Evolutionary conservation across 1,284 basidiomycete species (phyloP).

Genomic region (Trametes polyzona): DNA sequence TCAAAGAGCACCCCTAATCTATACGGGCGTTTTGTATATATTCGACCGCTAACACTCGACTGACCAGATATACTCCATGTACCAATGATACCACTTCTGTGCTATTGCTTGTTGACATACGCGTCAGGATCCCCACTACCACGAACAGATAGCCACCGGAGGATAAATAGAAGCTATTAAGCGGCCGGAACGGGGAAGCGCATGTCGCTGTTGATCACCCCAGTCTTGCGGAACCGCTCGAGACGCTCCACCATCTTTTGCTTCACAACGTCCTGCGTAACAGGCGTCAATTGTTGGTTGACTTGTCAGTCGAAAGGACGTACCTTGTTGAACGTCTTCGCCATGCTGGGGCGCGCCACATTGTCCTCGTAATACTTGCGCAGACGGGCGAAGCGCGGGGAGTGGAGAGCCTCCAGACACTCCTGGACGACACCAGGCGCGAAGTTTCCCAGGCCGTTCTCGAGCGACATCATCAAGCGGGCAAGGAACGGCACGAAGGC

Average conservation of each 20-base stretch:
- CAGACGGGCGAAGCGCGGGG: slow-evolving; percentile 35
- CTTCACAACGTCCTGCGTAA: neutral
- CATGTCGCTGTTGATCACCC: neutral
- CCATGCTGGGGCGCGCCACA: slow-evolving; percentile 35
- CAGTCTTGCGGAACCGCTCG: slow-evolving; percentile 5
- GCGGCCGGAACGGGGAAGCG: neutral
- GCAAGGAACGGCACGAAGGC: slow-evolving; percentile 45
- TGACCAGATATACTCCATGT: too few relatives aligned
- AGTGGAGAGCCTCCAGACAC: slow-evolving; percentile 29
- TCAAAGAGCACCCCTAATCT: too few relatives aligned
- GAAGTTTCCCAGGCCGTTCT: slow-evolving; percentile 37
- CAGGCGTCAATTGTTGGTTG: neutral
- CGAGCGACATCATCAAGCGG: slow-evolving; percentile 30
- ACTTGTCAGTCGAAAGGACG: slow-evolving; percentile 1
- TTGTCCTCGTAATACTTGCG: slow-evolving; percentile 35
- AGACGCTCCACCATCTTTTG: neutral
- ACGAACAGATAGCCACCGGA: too few relatives aligned
- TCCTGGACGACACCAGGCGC: slow-evolving; percentile 29
- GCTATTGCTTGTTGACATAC: too few relatives aligned
- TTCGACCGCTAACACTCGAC: too few relatives aligned
- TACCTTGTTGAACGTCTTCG: slow-evolving; percentile 38
- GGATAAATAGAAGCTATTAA: neutral
- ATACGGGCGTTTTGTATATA: too few relatives aligned
- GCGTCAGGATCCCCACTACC: too few relatives aligned
- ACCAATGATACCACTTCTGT: too few relatives aligned